Conservation (phyloP, 345 rosid genomes). For the Conringia planisiliqua region DNA sequence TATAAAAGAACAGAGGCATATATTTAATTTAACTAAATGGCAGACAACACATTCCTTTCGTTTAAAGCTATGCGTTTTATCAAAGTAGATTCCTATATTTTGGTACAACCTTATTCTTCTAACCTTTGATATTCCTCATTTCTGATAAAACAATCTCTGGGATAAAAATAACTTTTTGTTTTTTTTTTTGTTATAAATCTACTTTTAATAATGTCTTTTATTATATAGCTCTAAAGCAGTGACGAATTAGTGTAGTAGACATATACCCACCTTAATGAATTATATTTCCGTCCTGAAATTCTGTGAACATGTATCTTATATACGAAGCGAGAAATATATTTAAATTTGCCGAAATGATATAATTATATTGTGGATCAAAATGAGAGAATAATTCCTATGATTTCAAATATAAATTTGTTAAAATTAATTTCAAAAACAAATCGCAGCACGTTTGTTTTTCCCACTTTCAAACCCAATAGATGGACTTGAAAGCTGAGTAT, state of each 20-base stretch:
- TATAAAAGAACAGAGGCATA: slow-evolving; percentile 2
- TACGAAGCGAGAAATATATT: neutral
- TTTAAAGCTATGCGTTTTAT: slow-evolving; percentile 29
- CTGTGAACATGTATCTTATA: neutral
- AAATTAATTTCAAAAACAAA: too few species aligned
- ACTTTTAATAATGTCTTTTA: neutral
- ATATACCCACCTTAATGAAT: neutral
- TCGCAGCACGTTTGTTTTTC: neutral
- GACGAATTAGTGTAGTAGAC: neutral
- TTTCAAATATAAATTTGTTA: neutral
- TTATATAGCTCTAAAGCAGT: neutral
- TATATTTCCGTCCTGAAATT: neutral
- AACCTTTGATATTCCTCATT: slow-evolving; percentile 22
- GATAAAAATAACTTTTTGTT: neutral
- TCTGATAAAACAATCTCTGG: neutral
- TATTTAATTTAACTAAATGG: slow-evolving; percentile 27
- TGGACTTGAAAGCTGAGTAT: too few species aligned
- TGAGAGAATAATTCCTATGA: neutral
- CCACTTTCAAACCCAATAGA: too few species aligned
- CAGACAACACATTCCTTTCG: slow-evolving; percentile 37
- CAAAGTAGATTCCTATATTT: slow-evolving; percentile 36
- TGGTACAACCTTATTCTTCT: slow-evolving; percentile 26
- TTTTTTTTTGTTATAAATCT: neutral
- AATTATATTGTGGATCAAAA: neutral
- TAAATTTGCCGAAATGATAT: neutral